phyloP scores from a whole-genome alignment of 306 rosid species.

The Bauhinia variegata region DNA sequence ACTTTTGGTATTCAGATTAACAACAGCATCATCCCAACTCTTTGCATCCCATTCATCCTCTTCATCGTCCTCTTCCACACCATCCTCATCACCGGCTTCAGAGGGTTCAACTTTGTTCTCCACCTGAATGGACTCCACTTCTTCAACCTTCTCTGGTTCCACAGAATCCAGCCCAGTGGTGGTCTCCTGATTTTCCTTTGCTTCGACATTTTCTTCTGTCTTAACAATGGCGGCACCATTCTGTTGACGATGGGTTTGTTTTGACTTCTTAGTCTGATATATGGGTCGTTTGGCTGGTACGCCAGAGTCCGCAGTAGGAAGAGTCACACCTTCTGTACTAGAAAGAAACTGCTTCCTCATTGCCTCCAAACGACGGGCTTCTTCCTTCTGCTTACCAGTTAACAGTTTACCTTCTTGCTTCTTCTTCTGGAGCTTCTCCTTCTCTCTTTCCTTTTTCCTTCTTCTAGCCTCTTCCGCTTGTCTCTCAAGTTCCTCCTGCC shows the following conservation, averaged over 20 bases:
- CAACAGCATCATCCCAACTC: constrained; percentile 81
- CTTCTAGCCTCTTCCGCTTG: constrained; percentile 88
- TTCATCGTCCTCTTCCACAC: constrained; percentile 64
- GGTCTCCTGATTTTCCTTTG: constrained; percentile 52
- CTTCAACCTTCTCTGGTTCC: constrained; percentile 72
- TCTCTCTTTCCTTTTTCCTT: constrained; percentile 84
- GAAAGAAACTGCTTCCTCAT: constrained; percentile 79
- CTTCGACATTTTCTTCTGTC: constrained; percentile 57
- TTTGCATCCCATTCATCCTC: constrained; percentile 97
- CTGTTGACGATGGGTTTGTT: constrained; percentile 52
- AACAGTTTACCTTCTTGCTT: constrained; percentile 77
- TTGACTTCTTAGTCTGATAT: constrained; percentile 79
- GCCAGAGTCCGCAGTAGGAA: constrained; percentile 54
- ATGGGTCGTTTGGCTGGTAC: constrained; percentile 75
- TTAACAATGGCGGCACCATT: constrained; percentile 59
- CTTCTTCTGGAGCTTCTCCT: constrained; percentile 68
- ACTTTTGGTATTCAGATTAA: constrained; percentile 59
- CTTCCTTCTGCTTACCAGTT: constrained; percentile 86
- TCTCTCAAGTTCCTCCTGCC: constrained; percentile 81
- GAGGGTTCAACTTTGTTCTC: constrained; percentile 62
- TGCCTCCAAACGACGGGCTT: constrained; percentile 72
- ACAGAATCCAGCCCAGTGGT: constrained; percentile 41
- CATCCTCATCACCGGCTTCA: constrained; percentile 63
- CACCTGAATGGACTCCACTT: constrained; percentile 46
- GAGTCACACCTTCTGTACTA: constrained; percentile 54